Evolutionary conservation across 2,329 filamentous ascomycete genomes (phyloP).

Genomic region (Periconia sp.): DNA sequence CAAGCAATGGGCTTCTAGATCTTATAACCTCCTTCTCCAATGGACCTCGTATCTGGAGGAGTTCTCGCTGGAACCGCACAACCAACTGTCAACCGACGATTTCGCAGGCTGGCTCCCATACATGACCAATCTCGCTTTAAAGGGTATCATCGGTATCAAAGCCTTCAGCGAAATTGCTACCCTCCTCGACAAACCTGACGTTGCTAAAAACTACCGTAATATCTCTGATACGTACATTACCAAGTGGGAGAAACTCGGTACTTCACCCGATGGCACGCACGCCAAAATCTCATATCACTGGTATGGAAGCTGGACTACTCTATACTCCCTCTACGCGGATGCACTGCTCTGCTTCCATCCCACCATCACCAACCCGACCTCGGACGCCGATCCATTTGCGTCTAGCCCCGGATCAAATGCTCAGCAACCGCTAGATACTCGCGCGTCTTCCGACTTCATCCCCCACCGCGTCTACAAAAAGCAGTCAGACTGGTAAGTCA

Average conservation of each 20-base stretch:
- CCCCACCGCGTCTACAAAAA: constrained; percentile 74
- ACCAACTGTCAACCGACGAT: constrained; percentile 81
- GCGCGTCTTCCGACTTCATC: constrained; percentile 58
- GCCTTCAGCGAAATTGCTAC: constrained; percentile 73
- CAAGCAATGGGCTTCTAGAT: constrained; percentile 65
- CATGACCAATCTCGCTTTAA: constrained; percentile 80
- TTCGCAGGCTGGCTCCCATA: constrained; percentile 78
- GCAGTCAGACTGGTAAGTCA: constrained; percentile 67
- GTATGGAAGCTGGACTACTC: constrained; percentile 78
- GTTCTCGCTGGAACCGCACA: constrained; percentile 70
- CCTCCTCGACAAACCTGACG: constrained; percentile 59
- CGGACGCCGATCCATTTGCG: constrained; percentile 4
- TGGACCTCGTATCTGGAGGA: constrained; percentile 81
- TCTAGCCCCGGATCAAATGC: constrained; percentile 3
- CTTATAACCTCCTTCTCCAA: constrained; percentile 72
- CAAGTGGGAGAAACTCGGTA: constrained; percentile 71
- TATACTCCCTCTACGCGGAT: constrained; percentile 86
- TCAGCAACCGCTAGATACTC: constrained; percentile 23
- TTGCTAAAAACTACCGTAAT: constrained; percentile 62
- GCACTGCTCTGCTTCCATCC: constrained; percentile 79
- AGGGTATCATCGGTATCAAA: constrained; percentile 80
- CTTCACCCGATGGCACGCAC: constrained; percentile 69
- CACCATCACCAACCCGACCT: constrained; percentile 44
- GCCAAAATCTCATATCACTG: constrained; percentile 79
- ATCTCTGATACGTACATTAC: constrained; percentile 68